Evolutionary conservation across 148 eudicot genomes (phyloP).

Genomic region (Salicornia ramosissima): DNA sequence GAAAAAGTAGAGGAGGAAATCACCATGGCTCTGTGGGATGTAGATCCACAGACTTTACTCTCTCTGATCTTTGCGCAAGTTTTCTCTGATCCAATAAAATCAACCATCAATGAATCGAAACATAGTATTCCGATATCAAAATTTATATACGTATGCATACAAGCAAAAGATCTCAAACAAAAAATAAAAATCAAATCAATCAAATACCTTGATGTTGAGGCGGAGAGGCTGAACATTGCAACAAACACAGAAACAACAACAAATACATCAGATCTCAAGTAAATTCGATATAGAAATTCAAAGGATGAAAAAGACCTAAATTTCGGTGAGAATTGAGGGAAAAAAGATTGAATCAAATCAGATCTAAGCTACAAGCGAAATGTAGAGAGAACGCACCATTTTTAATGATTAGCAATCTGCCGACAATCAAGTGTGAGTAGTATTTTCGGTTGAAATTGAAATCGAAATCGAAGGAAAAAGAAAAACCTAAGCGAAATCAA

Average conservation of each 20-base stretch:
- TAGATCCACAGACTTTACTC: constrained; percentile 86
- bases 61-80: constrained; percentile 76
- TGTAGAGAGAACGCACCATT: constrained; percentile 35
- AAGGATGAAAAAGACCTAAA: not conserved
- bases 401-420: constrained; percentile 18
- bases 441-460: not conserved
- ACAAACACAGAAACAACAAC: constrained; percentile 23
- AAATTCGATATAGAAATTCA: constrained; percentile 1
- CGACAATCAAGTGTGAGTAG: constrained; percentile 2
- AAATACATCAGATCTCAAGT: constrained; percentile 32
- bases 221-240: constrained; percentile 60
- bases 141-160: no score
- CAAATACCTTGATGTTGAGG: constrained; percentile 71
- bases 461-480: not conserved
- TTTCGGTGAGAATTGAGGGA: not conserved
- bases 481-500: not conserved
- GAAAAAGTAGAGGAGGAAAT: constrained; percentile 5
- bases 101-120: constrained; percentile 7
- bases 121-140: constrained; percentile 12
- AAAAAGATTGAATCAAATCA: constrained; percentile 28
- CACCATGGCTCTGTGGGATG: constrained; percentile 96
- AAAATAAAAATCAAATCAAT: constrained; percentile 4
- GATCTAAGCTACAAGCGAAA: constrained; percentile 27
- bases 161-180: constrained; percentile 3
- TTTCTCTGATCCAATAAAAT: constrained; percentile 52